Conservation (phyloP, 2,329 filamentous ascomycete genomes). For the Colletotrichum zoysiae region DNA sequence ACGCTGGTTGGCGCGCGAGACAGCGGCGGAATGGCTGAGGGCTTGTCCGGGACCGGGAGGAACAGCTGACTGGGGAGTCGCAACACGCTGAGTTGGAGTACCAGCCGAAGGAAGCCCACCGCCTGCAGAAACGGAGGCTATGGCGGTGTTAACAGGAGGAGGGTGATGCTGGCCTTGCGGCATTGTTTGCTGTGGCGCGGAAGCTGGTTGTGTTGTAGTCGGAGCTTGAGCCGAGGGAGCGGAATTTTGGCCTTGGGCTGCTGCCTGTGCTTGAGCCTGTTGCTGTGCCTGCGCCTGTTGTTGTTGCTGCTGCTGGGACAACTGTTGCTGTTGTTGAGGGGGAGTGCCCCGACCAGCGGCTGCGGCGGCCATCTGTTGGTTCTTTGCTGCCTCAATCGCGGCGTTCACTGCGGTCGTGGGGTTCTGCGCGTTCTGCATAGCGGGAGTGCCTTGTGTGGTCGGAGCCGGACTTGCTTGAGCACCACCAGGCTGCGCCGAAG, state of each 20-base stretch:
- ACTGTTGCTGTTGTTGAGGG: constrained; percentile 43
- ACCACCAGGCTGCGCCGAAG: constrained; percentile 41
- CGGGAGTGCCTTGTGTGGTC: constrained; percentile 8
- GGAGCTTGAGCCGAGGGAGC: constrained; percentile 29
- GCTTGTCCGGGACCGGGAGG: constrained; percentile 56
- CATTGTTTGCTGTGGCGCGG: constrained; percentile 33
- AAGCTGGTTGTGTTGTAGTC: constrained; percentile 22
- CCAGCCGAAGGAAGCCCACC: constrained; percentile 56
- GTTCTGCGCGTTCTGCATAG: constrained; percentile 46
- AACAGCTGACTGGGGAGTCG: constrained; percentile 62
- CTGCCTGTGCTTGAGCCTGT: constrained; percentile 44
- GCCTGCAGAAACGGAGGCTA: constrained; percentile 53
- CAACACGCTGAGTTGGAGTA: constrained; percentile 65
- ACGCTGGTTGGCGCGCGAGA: constrained; percentile 61
- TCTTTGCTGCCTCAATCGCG: constrained; percentile 61
- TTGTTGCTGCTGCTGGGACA: constrained; percentile 43
- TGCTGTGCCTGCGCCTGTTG: constrained; percentile 42
- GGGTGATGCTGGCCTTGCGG: constrained; percentile 52
- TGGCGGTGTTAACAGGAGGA: constrained; percentile 62
- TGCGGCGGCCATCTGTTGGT: constrained; percentile 51
- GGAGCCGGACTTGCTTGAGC: constrained; percentile 19
- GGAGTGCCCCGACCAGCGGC: constrained; percentile 47
- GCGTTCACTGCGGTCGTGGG: constrained; percentile 57
- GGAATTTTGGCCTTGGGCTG: constrained; percentile 41
- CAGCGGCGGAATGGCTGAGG: constrained; percentile 63